phyloP scores from a whole-genome alignment of 352 stramenopile species.

The Phytopythium sindhum region DNA sequence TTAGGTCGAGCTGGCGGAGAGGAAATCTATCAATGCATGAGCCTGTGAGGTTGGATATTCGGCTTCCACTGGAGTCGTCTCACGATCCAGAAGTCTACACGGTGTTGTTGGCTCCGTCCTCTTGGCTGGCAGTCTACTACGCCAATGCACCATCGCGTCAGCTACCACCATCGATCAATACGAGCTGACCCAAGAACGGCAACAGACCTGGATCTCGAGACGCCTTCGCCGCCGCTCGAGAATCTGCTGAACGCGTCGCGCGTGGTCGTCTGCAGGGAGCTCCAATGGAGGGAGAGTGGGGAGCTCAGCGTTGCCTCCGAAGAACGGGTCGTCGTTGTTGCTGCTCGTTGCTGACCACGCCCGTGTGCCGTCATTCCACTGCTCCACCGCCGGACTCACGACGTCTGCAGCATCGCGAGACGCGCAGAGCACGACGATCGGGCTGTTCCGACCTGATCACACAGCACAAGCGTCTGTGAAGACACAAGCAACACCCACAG shows the following conservation, averaged over 20 bases:
- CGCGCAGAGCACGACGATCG: slow-evolving; percentile 58
- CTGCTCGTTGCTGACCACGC: background rate
- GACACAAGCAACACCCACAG: background rate
- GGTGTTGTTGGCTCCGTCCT: background rate
- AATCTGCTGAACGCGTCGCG: slow-evolving; percentile 37
- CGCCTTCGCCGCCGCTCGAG: slow-evolving; percentile 43
- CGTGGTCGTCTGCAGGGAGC: slow-evolving; percentile 13
- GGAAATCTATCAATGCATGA: background rate
- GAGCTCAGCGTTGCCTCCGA: slow-evolving; percentile 10
- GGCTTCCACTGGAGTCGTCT: too few relatives aligned
- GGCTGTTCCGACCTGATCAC: slow-evolving; percentile 39
- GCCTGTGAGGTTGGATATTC: background rate
- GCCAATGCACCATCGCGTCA: background rate
- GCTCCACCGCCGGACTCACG: background rate
- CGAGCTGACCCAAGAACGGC: background rate
- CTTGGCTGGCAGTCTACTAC: background rate
- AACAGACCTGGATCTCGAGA: slow-evolving; percentile 37
- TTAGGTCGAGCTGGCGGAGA: background rate
- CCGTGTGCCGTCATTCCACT: background rate
- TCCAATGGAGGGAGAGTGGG: slow-evolving; percentile 13
- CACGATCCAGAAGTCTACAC: background rate
- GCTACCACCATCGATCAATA: background rate
- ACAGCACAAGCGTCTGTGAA: background rate
- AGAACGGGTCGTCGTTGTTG: slow-evolving; percentile 8
- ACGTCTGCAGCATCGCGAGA: slow-evolving; percentile 37